Base-by-base conservation (phyloP, 805 yeast genomes). In the Clavispora carvajalis region DNA sequence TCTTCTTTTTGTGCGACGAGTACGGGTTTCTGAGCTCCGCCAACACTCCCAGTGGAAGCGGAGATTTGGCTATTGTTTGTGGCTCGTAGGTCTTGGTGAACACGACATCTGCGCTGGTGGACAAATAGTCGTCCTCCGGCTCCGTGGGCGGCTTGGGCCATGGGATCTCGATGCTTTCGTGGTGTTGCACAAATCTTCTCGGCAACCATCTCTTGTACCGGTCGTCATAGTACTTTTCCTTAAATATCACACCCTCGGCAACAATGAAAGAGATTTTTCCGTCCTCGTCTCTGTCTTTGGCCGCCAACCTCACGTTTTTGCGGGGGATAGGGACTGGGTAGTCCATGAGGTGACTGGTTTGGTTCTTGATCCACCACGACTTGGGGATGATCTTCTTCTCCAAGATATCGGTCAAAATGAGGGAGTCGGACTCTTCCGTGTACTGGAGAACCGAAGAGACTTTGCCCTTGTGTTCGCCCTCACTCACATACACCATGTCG, bases 131-230 rank as follows among this genome's bases (percentile, higher is more conserved):
- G 48, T 81, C 88, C 47, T 76, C 76, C 0, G 54, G 50, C 22
- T 71, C 79, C 24, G 47, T 44, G 13, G 67, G 63, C 1, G 93
- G 90, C 51, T 77, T 74, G 28, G 96, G 96, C 95, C 95, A 91
- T 39, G 97, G 97, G 37, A 90, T 80, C 18, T 80, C 76, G 39
- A 87, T 67, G 38, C 79, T 74, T 31, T 75, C 77, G 52, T 83
- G 81, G 50, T 85, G 80, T 47, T 75, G 76, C 19, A 90, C 87
- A 51, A 79, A 77, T 62, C 98, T 78, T 44, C 77, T 77, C 22
- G 95, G 95, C 68, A 87, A 64, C 73, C 82, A 76, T 53, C 71
- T 71, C 57, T 81, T 82, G 61, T 82, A 80, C 49, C 82, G 77
- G 34, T 76, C 77, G 56, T 89, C 95, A 60, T 76, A 91, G 57